These are phyloP conservation scores for Aspergillus persii DNA, from an alignment of 2,329 filamentous ascomycete species.

Conservation along the genomic window DNA sequence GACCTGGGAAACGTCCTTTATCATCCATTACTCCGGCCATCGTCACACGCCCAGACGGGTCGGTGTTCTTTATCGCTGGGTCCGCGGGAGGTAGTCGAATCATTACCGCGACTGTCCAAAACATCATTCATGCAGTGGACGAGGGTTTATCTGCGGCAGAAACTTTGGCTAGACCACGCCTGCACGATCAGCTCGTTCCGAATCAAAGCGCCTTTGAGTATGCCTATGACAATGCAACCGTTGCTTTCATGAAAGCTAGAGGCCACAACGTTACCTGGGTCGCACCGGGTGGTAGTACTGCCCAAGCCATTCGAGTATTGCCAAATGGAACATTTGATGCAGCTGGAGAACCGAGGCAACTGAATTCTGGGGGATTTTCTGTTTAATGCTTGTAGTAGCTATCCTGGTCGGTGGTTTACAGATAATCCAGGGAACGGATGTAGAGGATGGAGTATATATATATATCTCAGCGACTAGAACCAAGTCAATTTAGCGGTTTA, in stretches of 20 bases:
- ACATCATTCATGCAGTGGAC: slow-evolving; percentile 70
- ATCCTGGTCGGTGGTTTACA: neutral
- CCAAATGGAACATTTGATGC: slow-evolving; percentile 72
- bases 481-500: slow-evolving; percentile 17
- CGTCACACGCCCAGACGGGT: slow-evolving; percentile 63
- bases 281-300: slow-evolving; percentile 61
- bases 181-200: slow-evolving; percentile 82
- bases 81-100: slow-evolving; percentile 81
- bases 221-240: slow-evolving; percentile 63
- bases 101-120: slow-evolving; percentile 74
- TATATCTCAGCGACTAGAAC: slow-evolving; percentile 6
- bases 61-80: slow-evolving; percentile 67
- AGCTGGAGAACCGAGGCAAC: slow-evolving; percentile 71
- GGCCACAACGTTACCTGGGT: slow-evolving; percentile 75
- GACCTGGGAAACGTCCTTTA: slow-evolving; percentile 75
- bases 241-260: slow-evolving; percentile 59
- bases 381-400: slow-evolving; percentile 34
- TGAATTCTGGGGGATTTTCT: slow-evolving; percentile 64
- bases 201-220: slow-evolving; percentile 68
- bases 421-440: neutral
- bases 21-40: slow-evolving; percentile 81
- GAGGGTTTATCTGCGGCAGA: slow-evolving; percentile 58
- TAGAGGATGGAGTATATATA: neutral
- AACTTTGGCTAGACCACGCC: slow-evolving; percentile 64
- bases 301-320: slow-evolving; percentile 65